Conservation (phyloP, 805 yeast species). For the Teunomyces gatunensis region DNA sequence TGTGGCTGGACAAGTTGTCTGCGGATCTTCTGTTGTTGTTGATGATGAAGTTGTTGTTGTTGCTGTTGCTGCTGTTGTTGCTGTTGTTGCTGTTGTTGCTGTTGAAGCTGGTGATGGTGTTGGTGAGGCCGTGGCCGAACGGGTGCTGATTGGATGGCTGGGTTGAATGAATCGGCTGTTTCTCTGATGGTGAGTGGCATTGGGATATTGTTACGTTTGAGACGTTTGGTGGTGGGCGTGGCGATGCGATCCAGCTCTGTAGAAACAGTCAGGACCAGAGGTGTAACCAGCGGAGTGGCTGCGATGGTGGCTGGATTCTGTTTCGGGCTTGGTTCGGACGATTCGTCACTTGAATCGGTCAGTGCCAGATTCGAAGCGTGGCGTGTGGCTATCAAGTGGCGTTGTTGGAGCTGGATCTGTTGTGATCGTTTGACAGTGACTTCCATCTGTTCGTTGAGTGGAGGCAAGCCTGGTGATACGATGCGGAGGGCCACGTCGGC, state of each 20-base stretch:
- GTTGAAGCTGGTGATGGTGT: constrained; percentile 6
- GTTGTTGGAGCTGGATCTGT: constrained; percentile 33
- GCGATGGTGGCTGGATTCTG: not conserved
- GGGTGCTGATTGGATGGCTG: constrained; percentile 36
- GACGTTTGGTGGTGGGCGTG: constrained; percentile 22
- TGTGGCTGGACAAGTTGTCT: not conserved
- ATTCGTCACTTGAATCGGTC: not conserved
- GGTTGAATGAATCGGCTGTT: constrained; percentile 7
- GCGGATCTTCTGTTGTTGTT: not conserved
- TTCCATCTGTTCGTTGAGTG: constrained; percentile 29
- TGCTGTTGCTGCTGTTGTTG: not conserved
- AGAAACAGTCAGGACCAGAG: not conserved
- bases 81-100: not conserved
- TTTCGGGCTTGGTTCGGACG: not conserved
- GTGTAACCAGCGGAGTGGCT: not conserved
- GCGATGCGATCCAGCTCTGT: constrained; percentile 13
- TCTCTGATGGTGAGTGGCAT: constrained; percentile 23
- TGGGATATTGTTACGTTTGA: constrained; percentile 33
- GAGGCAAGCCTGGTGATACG: constrained; percentile 34
- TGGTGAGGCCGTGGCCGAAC: constrained; percentile 9
- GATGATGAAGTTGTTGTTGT: not conserved
- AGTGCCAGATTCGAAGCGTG: constrained; percentile 5
- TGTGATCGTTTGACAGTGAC: constrained; percentile 30
- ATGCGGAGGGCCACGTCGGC: constrained; percentile 31
- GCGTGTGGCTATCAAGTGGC: constrained; percentile 24